These are phyloP conservation scores for Pythium myriotylum DNA, from an alignment of 352 stramenopile species.

Conservation along the genomic window DNA sequence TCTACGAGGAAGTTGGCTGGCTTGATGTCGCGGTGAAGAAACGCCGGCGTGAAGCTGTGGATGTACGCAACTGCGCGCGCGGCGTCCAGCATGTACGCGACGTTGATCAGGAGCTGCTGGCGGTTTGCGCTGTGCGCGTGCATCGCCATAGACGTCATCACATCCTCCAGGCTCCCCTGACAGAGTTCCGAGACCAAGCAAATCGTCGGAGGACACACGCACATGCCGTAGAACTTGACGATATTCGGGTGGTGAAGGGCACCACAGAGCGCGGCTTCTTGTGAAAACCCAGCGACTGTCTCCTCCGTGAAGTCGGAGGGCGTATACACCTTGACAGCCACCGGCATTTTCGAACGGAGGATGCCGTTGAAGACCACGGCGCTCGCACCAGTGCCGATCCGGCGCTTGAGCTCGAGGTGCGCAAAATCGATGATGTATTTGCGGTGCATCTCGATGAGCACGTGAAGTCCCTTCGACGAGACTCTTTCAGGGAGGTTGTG, in stretches of 20 bases:
- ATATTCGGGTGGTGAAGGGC: constrained; percentile 50
- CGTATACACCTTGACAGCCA: constrained; percentile 64
- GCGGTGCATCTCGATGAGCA: constrained; percentile 51
- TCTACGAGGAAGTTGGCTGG: constrained; percentile 66
- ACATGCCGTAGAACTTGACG: constrained; percentile 51
- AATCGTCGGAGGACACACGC: constrained; percentile 56
- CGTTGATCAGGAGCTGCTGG: constrained; percentile 35
- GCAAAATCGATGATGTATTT: constrained; percentile 58
- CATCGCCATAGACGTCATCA: constrained; percentile 20
- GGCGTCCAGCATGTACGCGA: constrained; percentile 50
- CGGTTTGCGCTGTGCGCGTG: constrained; percentile 13
- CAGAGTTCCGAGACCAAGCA: constrained; percentile 57
- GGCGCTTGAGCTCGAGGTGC: constrained; percentile 37
- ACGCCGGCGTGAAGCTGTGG: constrained; percentile 49
- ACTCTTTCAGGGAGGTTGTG: constrained; percentile 36
- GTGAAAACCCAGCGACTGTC: constrained; percentile 42
- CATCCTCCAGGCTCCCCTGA: constrained; percentile 41
- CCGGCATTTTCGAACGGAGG: constrained; percentile 32
- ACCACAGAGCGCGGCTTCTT: constrained; percentile 48
- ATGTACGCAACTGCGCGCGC: constrained; percentile 45
- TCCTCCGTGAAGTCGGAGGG: constrained; percentile 43
- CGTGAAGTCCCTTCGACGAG: constrained; percentile 43
- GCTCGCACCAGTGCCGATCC: constrained; percentile 47
- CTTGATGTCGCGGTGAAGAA: constrained; percentile 59
- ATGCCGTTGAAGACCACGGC: constrained; percentile 50